Evolutionary conservation across 768 basidiomycete species (phyloP), one percentile per base, ranked within the genome.

Genomic region (Cubamyces lactineus): DNA sequence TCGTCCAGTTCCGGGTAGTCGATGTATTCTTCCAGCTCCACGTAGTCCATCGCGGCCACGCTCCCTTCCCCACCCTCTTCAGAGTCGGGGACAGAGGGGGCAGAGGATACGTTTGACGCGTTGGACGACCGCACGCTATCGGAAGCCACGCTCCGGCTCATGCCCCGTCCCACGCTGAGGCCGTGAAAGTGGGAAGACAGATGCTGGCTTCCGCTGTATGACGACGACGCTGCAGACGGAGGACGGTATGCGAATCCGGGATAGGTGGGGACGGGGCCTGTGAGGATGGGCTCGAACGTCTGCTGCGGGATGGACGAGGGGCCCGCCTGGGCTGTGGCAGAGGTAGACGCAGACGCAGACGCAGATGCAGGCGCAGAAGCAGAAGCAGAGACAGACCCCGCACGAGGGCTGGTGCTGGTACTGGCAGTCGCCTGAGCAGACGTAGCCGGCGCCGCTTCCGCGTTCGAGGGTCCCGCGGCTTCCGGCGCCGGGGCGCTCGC

Each of bases 91-190:
- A 63, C 62, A 19, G 62, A 62, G 28, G 61, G 55, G 42, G 61
- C 61, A n/a, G 61, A 60, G 9, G 63, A 58, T 24, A 58, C 57
- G 49, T 58, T 58, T 39, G 57, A 59, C 34, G 63, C 52, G 30
- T 59, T 49, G n/a, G 63, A 62, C 11, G 61, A 64, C 34, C 59
- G 63, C 21, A 64, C 63, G 58, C 63, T 59, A 48, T 59, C 58
- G 11, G 63, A 59, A 5, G 53, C 58, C 19, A 55, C 58, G 54
- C 58, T 64, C 57, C 58, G 57, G 49, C 19, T 58, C 57, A 58
- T 58, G 48, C 48, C 49, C 38, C 57, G 57, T 15, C 43, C 43
- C 26, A 45, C 17, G 40, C 40, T 17, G n/a, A 30, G 13, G 53
- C 26, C 24, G 49, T 49, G 21, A 47, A 52, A 49, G 19, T 40